Base-by-base conservation (phyloP, 495 filamentous ascomycete species). In the Aspergillus funiculosus region DNA sequence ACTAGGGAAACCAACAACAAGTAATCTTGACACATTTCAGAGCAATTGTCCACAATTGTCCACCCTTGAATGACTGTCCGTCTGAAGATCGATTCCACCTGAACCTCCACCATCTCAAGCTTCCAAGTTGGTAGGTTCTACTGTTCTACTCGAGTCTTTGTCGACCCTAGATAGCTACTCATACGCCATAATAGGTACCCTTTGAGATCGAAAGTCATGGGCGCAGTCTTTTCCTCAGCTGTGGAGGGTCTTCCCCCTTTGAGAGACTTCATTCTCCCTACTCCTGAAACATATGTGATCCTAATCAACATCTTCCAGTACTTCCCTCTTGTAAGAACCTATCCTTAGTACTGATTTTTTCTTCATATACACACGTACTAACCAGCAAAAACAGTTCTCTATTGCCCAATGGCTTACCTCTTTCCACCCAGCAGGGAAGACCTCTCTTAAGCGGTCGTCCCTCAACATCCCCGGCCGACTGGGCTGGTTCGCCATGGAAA, bases 381-480 rank as follows among this genome's bases (percentile, higher is more conserved):
- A 36, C 11, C 14, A n/a, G 7, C 30, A 46, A 39, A 32, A 36
- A 36, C 42, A 86, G 82, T 38, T 74, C 49, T 76, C 73, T 4
- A 64, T 74, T n/a, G 28, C 75, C 26, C 80, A 84, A 79, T 86
- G 81, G 82, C 11, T 78, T 15, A 48, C 68, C 6, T 66, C 76
- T 22, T 87, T 74, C 69, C 83, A 89, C 62, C 75, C 74, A 22
- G 77, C 79, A 25, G 92, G 92, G 52, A 97, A 97, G 65, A 92
- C 88, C n/a, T 94, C 88, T 7, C 56, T 69, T 39, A 66, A 74
- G 7, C 48, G 63, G 4, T 87, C 80, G 29, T 68, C 66, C 11
- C 71, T 94, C 64, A 97, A 98, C 63, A 59, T 97, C 20, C 87
- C 89, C n/a, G 92, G 92, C 50, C 85, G 85, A 50, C 68, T 86